Evolutionary conservation across 768 basidiomycete species (phyloP).

Genomic region (Sporobolomyces phaffii): DNA sequence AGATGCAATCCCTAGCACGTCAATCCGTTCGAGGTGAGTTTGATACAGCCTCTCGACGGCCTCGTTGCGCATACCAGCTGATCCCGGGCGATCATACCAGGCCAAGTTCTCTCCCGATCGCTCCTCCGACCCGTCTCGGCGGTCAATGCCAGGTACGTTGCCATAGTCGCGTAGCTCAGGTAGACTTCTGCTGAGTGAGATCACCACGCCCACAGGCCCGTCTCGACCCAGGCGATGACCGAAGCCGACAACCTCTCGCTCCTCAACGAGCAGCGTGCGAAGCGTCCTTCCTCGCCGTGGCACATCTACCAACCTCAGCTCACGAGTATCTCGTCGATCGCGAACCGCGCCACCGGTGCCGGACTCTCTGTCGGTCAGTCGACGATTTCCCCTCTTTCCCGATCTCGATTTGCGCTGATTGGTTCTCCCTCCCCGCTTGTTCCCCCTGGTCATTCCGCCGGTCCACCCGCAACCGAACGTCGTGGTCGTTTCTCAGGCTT

Average conservation of each 20-base stretch:
- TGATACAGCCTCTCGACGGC: not conserved
- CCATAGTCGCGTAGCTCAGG: not conserved
- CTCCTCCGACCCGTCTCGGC: slow-evolving; percentile 3
- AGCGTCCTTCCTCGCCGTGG: slow-evolving; percentile 84
- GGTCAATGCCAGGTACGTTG: slow-evolving; percentile 12
- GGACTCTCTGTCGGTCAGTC: slow-evolving; percentile 65
- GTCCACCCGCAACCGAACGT: not conserved
- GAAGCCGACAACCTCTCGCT: slow-evolving; percentile 51
- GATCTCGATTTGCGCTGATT: slow-evolving; percentile 4
- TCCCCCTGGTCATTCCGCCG: not conserved
- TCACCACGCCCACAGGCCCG: slow-evolving; percentile 29
- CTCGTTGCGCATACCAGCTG: not conserved
- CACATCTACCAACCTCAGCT: slow-evolving; percentile 92
- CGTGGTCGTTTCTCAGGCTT: slow-evolving; percentile 55
- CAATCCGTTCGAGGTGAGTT: slow-evolving; percentile 11
- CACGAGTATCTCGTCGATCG: slow-evolving; percentile 81
- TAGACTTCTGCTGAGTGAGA: not conserved
- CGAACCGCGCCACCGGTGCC: slow-evolving; percentile 76
- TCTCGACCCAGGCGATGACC: slow-evolving; percentile 45
- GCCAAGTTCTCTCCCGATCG: not conserved
- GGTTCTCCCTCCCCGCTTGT: not conserved
- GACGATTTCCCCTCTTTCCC: not conserved
- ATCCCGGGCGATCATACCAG: not conserved
- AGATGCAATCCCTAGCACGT: slow-evolving; percentile 15
- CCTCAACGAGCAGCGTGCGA: slow-evolving; percentile 78